phyloP scores from a whole-genome alignment of 495 filamentous ascomycete genomes.

The Hypomontagnella monticulosa region DNA sequence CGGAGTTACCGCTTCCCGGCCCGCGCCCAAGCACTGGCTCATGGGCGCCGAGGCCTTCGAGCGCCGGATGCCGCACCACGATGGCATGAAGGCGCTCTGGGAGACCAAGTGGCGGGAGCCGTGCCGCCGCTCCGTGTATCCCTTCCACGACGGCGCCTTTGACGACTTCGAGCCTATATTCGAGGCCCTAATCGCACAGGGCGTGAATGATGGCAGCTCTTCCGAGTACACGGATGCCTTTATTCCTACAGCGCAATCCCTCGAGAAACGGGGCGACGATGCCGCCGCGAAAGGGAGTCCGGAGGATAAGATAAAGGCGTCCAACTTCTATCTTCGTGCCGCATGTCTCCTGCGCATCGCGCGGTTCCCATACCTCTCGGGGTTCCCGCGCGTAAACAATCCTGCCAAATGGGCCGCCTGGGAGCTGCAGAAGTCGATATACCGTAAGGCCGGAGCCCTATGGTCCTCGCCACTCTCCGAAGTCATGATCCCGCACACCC shows the following conservation, averaged over 20 bases:
- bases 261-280: slow-evolving; percentile 60
- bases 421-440: slow-evolving; percentile 71
- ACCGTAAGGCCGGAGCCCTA: slow-evolving; percentile 65
- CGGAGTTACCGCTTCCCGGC: slow-evolving; percentile 1
- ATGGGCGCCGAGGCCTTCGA: slow-evolving; percentile 62
- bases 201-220: slow-evolving; percentile 70
- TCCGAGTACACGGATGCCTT: slow-evolving; percentile 71
- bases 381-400: slow-evolving; percentile 51
- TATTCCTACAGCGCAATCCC: slow-evolving; percentile 63
- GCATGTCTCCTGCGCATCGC: slow-evolving; percentile 78
- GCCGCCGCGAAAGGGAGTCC: slow-evolving; percentile 45
- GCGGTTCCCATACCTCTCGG: slow-evolving; percentile 74
- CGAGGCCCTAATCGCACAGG: slow-evolving; percentile 64
- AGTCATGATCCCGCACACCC: slow-evolving; percentile 67
- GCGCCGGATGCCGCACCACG: slow-evolving; percentile 68
- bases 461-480: slow-evolving; percentile 68
- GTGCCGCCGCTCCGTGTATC: slow-evolving; percentile 74
- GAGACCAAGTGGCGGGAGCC: slow-evolving; percentile 82
- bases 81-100: slow-evolving; percentile 78
- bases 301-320: slow-evolving; percentile 61
- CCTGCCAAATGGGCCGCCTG: slow-evolving; percentile 69
- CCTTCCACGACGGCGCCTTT: slow-evolving; percentile 76
- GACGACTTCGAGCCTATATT: slow-evolving; percentile 82
- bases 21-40: slow-evolving; percentile 43
- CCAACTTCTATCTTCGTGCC: slow-evolving; percentile 72